These are phyloP conservation scores for Lasiodiplodia hormozganensis DNA, from an alignment of 2,329 filamentous ascomycete species.

Conservation along the genomic window DNA sequence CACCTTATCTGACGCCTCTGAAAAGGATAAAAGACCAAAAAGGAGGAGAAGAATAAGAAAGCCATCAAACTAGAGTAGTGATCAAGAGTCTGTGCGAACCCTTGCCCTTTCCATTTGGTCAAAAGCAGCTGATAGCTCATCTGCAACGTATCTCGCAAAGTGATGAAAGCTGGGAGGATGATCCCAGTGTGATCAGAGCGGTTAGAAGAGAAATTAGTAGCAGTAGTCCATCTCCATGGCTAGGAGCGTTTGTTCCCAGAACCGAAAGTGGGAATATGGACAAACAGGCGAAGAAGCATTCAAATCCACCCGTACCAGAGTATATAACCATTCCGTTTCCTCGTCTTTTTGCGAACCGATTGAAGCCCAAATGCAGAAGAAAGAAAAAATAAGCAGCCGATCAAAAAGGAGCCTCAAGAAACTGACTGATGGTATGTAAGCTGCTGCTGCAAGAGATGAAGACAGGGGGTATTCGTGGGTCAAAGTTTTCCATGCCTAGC, in stretches of 20 bases:
- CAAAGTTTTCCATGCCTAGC: slow-evolving; percentile 66
- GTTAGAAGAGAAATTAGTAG: neutral
- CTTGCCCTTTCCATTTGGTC: neutral
- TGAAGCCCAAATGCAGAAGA: slow-evolving; percentile 10
- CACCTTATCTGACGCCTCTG: neutral
- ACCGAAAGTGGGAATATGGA: neutral
- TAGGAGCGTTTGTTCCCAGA: neutral
- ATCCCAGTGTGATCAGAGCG: neutral
- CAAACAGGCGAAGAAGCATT: neutral
- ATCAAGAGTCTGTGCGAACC: neutral
- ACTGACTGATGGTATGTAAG: slow-evolving; percentile 19
- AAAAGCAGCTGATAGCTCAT: neutral
- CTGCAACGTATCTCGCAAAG: neutral
- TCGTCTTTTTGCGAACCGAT: slow-evolving; percentile 1
- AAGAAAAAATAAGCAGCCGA: neutral
- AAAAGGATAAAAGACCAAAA: neutral
- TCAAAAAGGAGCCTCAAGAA: slow-evolving; percentile 1
- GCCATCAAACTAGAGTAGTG: neutral
- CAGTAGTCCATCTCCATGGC: neutral
- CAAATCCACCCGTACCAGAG: neutral
- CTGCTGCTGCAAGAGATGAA: neutral
- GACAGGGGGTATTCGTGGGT: slow-evolving; percentile 11
- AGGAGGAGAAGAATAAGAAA: neutral
- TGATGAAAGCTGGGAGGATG: no score
- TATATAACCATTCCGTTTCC: slow-evolving; percentile 1